Percentiles rank a stretch among this genome's conserved stretches.
Evolutionary conservation across 164 flowering plant species (phyloP).

Genomic region (Vitis cinerea): DNA sequence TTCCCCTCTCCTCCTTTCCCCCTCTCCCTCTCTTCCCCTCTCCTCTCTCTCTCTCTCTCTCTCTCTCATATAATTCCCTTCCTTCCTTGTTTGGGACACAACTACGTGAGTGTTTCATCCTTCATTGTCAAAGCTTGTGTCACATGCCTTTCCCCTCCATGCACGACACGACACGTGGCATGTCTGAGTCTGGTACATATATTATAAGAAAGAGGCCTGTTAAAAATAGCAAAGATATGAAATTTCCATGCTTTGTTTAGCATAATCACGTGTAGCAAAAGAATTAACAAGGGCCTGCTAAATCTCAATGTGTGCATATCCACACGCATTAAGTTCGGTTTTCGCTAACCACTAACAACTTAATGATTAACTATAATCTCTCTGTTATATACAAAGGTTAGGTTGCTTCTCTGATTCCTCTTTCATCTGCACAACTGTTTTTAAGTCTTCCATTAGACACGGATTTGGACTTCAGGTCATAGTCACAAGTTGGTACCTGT

Average conservation of each 20-base stretch:
- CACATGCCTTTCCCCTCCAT: constrained; percentile 25
- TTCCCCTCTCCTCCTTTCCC: too few species aligned
- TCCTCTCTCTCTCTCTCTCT: not conserved
- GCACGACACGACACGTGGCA: constrained; percentile 41
- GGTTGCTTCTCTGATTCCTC: not conserved
- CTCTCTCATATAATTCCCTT: constrained; percentile 7
- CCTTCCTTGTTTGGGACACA: constrained; percentile 24
- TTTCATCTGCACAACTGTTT: too few species aligned
- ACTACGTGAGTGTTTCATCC: constrained; percentile 19
- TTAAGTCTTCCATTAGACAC: not conserved
- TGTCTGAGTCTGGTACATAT: constrained; percentile 14
- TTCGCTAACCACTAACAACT: constrained; percentile 18
- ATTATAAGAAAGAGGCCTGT: not conserved
- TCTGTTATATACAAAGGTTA: not conserved
- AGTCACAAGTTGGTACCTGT: too few species aligned
- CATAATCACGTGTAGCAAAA: constrained; percentile 20
- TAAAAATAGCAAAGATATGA: constrained; percentile 13
- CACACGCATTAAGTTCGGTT: not conserved
- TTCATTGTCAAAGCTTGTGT: constrained; percentile 16
- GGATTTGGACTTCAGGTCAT: too few species aligned
- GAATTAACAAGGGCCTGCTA: not conserved
- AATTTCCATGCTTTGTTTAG: constrained; percentile 20
- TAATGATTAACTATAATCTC: not conserved
- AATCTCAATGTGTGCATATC: not conserved
- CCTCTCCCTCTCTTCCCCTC: not conserved